These are phyloP conservation scores for Rhodotorula diobovata DNA, from an alignment of 768 basidiomycete genomes.

Conservation along the genomic window DNA sequence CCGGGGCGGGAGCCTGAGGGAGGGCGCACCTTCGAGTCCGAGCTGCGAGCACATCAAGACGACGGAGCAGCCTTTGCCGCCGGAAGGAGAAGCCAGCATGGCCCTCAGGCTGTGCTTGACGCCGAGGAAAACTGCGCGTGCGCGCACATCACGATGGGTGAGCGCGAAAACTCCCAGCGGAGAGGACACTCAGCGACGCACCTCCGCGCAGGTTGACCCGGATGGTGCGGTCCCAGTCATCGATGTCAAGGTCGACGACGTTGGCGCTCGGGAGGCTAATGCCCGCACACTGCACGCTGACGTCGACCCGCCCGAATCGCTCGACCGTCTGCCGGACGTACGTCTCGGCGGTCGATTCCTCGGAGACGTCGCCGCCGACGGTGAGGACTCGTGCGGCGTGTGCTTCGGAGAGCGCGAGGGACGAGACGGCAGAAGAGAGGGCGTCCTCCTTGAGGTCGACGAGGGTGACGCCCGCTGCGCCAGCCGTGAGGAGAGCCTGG, in stretches of 20 bases:
- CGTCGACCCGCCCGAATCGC: conserved; percentile 1
- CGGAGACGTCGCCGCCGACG: not conserved
- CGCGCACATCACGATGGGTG: not conserved
- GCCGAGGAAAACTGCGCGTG: not conserved
- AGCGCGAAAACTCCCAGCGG: no score
- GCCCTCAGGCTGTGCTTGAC: not conserved
- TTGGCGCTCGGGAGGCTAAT: not conserved
- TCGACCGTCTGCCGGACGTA: not conserved
- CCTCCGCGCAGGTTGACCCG: conserved; percentile 10
- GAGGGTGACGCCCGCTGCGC: conserved; percentile 3
- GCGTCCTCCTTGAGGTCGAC: not conserved
- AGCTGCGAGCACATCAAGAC: conserved; percentile 10
- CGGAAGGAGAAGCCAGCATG: not conserved
- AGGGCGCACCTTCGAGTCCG: conserved; percentile 13
- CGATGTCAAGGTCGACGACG: not conserved
- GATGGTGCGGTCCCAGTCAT: conserved; percentile 4
- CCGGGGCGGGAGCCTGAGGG: not conserved
- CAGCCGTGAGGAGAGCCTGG: conserved; percentile 9
- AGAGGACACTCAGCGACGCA: not conserved
- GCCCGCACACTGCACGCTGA: conserved; percentile 18
- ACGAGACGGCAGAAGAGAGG: not conserved
- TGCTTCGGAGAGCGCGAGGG: not conserved
- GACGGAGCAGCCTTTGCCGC: not conserved
- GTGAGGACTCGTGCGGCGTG: not conserved
- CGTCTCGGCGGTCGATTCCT: not conserved